Evolutionary conservation across 768 basidiomycete genomes (phyloP).

Genomic region (Chalciporus sphaerocephalus): DNA sequence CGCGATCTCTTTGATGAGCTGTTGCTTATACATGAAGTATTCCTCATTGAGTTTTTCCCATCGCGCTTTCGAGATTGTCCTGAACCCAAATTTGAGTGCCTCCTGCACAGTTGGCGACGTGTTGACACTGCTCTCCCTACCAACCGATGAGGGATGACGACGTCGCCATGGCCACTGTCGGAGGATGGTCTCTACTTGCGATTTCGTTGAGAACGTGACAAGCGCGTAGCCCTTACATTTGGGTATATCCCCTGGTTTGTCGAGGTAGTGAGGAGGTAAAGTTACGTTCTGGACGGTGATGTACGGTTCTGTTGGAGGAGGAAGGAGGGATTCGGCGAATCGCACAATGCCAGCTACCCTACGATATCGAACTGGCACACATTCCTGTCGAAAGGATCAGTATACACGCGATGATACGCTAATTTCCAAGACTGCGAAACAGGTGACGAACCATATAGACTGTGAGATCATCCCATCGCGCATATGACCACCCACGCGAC

Average conservation of each 20-base stretch:
- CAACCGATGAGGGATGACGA: neutral
- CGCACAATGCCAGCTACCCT: constrained; percentile 45
- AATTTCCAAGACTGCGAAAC: neutral
- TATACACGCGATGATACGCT: neutral
- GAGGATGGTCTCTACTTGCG: constrained; percentile 42
- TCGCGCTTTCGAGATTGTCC: constrained; percentile 47
- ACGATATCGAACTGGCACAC: constrained; percentile 55
- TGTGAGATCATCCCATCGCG: constrained; percentile 60
- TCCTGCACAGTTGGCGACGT: constrained; percentile 29
- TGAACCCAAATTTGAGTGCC: constrained; percentile 56
- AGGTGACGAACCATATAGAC: constrained; percentile 54
- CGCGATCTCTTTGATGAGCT: constrained; percentile 47
- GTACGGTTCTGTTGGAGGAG: neutral
- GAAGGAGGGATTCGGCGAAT: constrained; percentile 41
- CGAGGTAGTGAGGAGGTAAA: constrained; percentile 62
- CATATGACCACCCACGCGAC: constrained; percentile 30
- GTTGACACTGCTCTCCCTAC: neutral
- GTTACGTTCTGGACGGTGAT: constrained; percentile 47
- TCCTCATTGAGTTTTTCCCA: constrained; percentile 68
- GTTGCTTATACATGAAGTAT: constrained; percentile 60
- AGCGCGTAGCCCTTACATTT: constrained; percentile 76
- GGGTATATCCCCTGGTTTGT: constrained; percentile 49
- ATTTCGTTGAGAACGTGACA: constrained; percentile 44
- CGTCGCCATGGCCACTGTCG: constrained; percentile 61
- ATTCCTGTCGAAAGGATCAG: constrained; percentile 43